phyloP scores from a whole-genome alignment of 73 alveolate species.

The Stentor coeruleus region DNA sequence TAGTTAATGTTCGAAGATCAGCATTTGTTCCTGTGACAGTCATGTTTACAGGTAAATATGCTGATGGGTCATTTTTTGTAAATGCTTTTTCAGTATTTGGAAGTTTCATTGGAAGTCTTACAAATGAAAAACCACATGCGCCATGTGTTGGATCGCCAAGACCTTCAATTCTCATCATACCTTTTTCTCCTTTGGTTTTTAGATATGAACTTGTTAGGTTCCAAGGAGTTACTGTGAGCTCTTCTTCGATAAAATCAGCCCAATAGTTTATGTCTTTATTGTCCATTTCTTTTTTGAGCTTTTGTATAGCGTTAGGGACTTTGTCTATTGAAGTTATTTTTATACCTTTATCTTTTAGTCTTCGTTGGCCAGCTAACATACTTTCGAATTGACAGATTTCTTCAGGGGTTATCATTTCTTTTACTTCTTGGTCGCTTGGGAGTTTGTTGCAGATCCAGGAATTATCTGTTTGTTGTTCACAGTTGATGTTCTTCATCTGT shows the following conservation, averaged over 20 bases:
- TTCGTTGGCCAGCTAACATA: constrained; percentile 85
- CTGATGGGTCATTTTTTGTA: constrained; percentile 59
- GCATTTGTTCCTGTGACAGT: constrained; percentile 95
- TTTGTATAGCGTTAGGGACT: constrained; percentile 85
- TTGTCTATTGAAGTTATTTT: constrained; percentile 84
- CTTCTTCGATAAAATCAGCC: constrained; percentile 92
- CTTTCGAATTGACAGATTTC: constrained; percentile 93
- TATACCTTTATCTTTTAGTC: constrained; percentile 88
- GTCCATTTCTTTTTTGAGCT: constrained; percentile 70
- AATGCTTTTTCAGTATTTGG: constrained; percentile 54
- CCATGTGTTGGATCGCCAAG: constrained; percentile 98
- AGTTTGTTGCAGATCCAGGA: constrained; percentile 58
- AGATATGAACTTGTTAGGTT: constrained; percentile 78
- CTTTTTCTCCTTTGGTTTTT: constrained; percentile 69
- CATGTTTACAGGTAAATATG: constrained; percentile 12
- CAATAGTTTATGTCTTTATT: constrained; percentile 51
- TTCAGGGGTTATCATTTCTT: constrained; percentile 80
- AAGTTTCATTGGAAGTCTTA: constrained; percentile 81
- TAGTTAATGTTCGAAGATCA: constrained; percentile 86
- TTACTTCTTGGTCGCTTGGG: constrained; percentile 62
- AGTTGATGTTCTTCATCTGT: constrained; percentile 76
- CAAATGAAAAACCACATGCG: constrained; percentile 93
- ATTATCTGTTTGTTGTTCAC: constrained; percentile 71
- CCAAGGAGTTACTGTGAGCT: constrained; percentile 96
- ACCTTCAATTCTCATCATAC: constrained; percentile 93